A percentile compares a stretch with the other conserved stretches of the same genome.
These are phyloP conservation scores for Trichoderma sp. DNA, from an alignment of 2,329 filamentous ascomycete genomes.

Conservation along the genomic window DNA sequence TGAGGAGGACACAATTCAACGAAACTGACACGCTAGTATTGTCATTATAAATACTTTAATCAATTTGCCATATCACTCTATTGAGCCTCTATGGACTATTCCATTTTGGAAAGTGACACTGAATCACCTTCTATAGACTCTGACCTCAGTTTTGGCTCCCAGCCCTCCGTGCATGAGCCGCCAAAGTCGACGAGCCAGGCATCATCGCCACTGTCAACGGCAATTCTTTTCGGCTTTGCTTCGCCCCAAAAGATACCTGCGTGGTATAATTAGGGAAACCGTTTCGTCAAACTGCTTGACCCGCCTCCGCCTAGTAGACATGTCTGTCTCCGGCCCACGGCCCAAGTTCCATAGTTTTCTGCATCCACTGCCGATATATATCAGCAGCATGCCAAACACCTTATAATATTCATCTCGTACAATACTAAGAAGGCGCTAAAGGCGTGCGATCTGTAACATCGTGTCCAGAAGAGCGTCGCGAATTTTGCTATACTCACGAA, in stretches of 20 bases:
- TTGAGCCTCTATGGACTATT: not conserved
- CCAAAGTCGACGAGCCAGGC: not conserved
- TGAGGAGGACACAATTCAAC: not conserved
- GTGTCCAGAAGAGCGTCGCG: not conserved
- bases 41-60: not conserved
- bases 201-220: not conserved
- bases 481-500: not conserved
- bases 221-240: rapidly evolving
- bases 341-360: not conserved
- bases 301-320: not conserved
- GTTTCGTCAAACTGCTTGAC: not conserved
- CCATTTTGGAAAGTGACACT: not conserved
- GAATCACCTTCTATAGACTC: not conserved
- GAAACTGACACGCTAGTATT: not conserved
- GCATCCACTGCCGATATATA: not conserved
- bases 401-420: not conserved
- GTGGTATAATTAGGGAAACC: not conserved
- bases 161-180: not conserved
- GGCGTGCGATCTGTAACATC: not conserved
- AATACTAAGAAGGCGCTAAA: not conserved
- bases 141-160: not conserved
- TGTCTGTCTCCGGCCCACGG: not conserved
- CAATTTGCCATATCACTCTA: not conserved
- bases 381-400: not conserved
- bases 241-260: not conserved